Evolutionary conservation across 768 basidiomycete genomes (phyloP), one percentile per base, ranked within the genome.

Genomic region (Heimioporus sp.): DNA sequence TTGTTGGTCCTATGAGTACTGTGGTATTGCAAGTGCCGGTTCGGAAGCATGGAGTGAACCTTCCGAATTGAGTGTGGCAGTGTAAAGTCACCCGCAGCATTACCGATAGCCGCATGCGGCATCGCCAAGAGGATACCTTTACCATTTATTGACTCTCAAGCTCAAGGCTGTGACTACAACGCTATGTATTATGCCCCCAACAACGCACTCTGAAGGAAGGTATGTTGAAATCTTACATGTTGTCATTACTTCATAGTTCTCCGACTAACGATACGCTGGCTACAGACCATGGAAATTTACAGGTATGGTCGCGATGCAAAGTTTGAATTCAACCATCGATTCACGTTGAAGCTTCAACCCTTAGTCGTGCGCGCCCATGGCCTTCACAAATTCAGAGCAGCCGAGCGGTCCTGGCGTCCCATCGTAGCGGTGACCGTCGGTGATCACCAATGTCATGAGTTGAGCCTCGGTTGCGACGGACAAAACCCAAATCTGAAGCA

Each of bases 401-500:
- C 80, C 1, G 85, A 85, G 51, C 84, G 76, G 59, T 75, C 79
- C 30, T 88, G 86, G 86, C 65, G 85, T 20, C 85, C 87, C 2
- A 81, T 88, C 36, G 70, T 90, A 45, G 74, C 78, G 0, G 63
- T 89, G 5, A 76, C 78, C 17, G 69, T 85, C 11, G 81, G 80
- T 50, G 74, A 78, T 6, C 76, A 79, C 24, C 69, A 77, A n/a
- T 51, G 45, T 6, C 75, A 81, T 51, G 87, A 89, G 59, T 72
- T 80, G 10, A 66, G 72, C 19, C 78, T 90, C 3, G 87, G 87
- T 0, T 72, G 72, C 17, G 86, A 90, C 49, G 87, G 87, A 0
- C 85, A 87, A 60, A 86, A 83, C 51, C 78, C 84, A 1, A 88
- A 89, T 59, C 68, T 81, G 43, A 85, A 81, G 54, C 72, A 77